A percentile compares a stretch with the other conserved stretches of the same genome.
phyloP scores from a whole-genome alignment of 2,329 filamentous ascomycete genomes.

The Penicillium digitatum region DNA sequence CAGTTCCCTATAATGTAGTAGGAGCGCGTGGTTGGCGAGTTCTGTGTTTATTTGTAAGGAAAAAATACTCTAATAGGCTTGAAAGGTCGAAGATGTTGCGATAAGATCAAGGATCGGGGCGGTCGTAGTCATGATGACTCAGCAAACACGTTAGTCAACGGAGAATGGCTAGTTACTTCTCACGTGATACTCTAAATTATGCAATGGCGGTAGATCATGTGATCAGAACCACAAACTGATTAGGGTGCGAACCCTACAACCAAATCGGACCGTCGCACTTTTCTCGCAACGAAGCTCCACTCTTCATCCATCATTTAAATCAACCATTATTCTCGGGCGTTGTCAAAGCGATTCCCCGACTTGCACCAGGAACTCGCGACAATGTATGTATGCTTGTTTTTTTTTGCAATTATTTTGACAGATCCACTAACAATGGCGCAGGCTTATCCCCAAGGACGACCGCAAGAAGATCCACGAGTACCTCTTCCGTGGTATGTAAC shows the following conservation, averaged over 20 bases:
- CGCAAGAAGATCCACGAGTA: slow-evolving; percentile 99
- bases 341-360: slow-evolving; percentile 54
- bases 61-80: neutral
- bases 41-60: neutral
- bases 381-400: slow-evolving; percentile 40
- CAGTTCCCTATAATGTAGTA: neutral
- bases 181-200: neutral
- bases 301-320: slow-evolving; percentile 35
- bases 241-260: slow-evolving; percentile 34
- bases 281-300: slow-evolving; percentile 33
- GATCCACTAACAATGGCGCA: slow-evolving; percentile 37
- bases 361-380: slow-evolving; percentile 52
- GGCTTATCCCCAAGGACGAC: slow-evolving; percentile 99
- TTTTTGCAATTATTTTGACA: neutral
- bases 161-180: too few species aligned
- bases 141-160: neutral
- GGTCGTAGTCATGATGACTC: neutral
- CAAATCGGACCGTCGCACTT: slow-evolving; percentile 38
- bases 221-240: slow-evolving; percentile 8
- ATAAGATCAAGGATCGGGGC: slow-evolving; percentile 18
- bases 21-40: neutral
- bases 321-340: slow-evolving; percentile 37
- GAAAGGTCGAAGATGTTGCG: neutral
- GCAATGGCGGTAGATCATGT: neutral
- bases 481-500: slow-evolving; percentile 79